Evolutionary conservation across 2,329 filamentous ascomycete genomes (phyloP).

Genomic region (Cyphellophora europaea): DNA sequence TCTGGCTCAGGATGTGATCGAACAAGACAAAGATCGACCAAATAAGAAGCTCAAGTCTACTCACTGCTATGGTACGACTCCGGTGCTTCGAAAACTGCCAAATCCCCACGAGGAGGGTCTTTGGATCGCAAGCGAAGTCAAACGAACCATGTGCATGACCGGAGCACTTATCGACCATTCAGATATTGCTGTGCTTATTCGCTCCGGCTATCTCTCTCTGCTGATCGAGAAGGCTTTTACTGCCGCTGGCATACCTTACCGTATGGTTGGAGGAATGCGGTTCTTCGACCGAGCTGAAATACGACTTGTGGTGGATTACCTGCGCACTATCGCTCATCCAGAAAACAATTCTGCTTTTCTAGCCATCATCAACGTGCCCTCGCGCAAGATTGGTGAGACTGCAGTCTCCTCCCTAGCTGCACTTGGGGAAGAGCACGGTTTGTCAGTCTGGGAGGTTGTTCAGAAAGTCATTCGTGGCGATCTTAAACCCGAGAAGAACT

Average conservation of each 20-base stretch:
- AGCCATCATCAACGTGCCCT: slow-evolving; percentile 75
- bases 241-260: slow-evolving; percentile 73
- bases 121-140: slow-evolving; percentile 83
- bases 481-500: slow-evolving; percentile 40
- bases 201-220: slow-evolving; percentile 72
- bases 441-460: slow-evolving; percentile 69
- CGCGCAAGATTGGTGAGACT: slow-evolving; percentile 68
- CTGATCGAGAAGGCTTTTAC: slow-evolving; percentile 78
- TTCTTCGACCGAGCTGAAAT: slow-evolving; percentile 92
- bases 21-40: slow-evolving; percentile 76
- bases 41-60: slow-evolving; percentile 71
- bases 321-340: slow-evolving; percentile 74
- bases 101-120: slow-evolving; percentile 64
- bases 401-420: slow-evolving; percentile 66
- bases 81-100: slow-evolving; percentile 68
- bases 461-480: slow-evolving; percentile 48
- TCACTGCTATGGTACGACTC: slow-evolving; percentile 67
- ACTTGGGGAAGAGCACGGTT: slow-evolving; percentile 61
- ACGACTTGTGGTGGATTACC: slow-evolving; percentile 77
- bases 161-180: slow-evolving; percentile 63
- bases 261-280: slow-evolving; percentile 81
- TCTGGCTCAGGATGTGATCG: slow-evolving; percentile 74
- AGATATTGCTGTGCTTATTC: slow-evolving; percentile 80
- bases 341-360: slow-evolving; percentile 79
- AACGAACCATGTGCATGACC: slow-evolving; percentile 59